Percentiles rank a stretch among this genome's conserved stretches.
These are phyloP conservation scores for Hypoxylon sp. DNA, from an alignment of 2,329 filamentous ascomycete genomes.

Conservation along the genomic window DNA sequence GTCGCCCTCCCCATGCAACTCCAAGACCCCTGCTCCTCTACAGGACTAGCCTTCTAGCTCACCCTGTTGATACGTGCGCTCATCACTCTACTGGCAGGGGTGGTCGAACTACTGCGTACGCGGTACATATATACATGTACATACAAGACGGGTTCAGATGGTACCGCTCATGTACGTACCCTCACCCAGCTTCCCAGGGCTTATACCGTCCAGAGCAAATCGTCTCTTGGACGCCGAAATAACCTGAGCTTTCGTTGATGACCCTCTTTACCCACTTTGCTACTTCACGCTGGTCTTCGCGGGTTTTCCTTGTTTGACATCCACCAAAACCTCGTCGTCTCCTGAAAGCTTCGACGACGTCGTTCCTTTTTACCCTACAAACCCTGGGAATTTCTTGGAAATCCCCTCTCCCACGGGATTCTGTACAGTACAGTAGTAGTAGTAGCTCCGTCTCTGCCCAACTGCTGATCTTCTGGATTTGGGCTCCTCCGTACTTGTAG, in stretches of 20 bases:
- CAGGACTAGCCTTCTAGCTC: slow-evolving; percentile 40
- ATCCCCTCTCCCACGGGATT: slow-evolving; percentile 23
- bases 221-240: slow-evolving; percentile 45
- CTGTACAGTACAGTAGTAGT: slow-evolving; percentile 40
- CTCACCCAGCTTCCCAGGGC: slow-evolving; percentile 38
- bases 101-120: slow-evolving; percentile 20
- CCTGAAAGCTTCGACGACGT: slow-evolving; percentile 47
- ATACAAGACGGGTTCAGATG: neutral
- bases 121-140: slow-evolving; percentile 12
- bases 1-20: slow-evolving; percentile 14
- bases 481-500: slow-evolving; percentile 45
- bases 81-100: slow-evolving; percentile 35
- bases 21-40: slow-evolving; percentile 35
- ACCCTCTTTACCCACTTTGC: slow-evolving; percentile 49
- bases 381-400: slow-evolving; percentile 47
- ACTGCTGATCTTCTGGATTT: slow-evolving; percentile 56
- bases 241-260: slow-evolving; percentile 46
- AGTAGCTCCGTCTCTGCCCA: slow-evolving; percentile 55
- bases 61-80: slow-evolving; percentile 45
- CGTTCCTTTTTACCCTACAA: slow-evolving; percentile 58
- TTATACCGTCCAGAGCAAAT: slow-evolving; percentile 38
- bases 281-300: slow-evolving; percentile 42
- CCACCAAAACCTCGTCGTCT: slow-evolving; percentile 46
- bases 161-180: slow-evolving; percentile 34
- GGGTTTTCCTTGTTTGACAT: slow-evolving; percentile 46